phyloP scores from a whole-genome alignment of 371 early-diverging fungal genomes.

The Mortierella sp. region DNA sequence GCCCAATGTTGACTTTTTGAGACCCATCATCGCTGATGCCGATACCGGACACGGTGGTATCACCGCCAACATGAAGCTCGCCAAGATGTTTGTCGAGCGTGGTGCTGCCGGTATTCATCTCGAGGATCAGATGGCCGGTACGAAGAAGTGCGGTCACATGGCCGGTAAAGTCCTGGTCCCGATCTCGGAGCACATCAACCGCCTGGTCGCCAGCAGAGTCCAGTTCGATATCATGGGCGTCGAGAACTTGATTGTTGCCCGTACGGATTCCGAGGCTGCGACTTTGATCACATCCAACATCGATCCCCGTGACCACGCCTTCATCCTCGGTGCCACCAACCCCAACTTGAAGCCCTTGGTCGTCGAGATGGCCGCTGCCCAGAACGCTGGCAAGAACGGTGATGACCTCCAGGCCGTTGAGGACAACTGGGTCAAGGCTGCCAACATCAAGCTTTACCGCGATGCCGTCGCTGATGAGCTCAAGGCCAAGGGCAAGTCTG shows the following conservation, averaged over 20 bases:
- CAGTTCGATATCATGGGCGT: slow-evolving; percentile 99
- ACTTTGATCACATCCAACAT: slow-evolving; percentile 96
- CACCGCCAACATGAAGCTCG: slow-evolving; percentile 92
- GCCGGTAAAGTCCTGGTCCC: slow-evolving; percentile 99
- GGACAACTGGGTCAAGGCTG: slow-evolving; percentile 88
- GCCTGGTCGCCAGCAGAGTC: slow-evolving; percentile 94
- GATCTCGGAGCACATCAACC: slow-evolving; percentile 96
- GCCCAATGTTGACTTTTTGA: slow-evolving; percentile 89
- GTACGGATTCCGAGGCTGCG: slow-evolving; percentile 98
- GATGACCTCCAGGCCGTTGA: slow-evolving; percentile 87
- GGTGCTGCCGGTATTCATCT: slow-evolving; percentile 93
- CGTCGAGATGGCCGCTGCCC: slow-evolving; percentile 83
- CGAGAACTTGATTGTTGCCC: slow-evolving; percentile 93
- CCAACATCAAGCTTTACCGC: slow-evolving; percentile 86
- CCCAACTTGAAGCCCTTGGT: slow-evolving; percentile 78
- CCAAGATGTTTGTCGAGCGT: slow-evolving; percentile 95
- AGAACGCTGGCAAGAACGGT: slow-evolving; percentile 79
- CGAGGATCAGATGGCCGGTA: slow-evolving; percentile 96
- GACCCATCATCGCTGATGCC: slow-evolving; percentile 98
- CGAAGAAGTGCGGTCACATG: slow-evolving; percentile 99
- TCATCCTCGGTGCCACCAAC: slow-evolving; percentile 94
- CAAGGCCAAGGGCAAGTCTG: slow-evolving; percentile 60
- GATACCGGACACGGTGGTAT: slow-evolving; percentile 98
- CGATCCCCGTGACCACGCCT: slow-evolving; percentile 96
- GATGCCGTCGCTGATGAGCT: slow-evolving; percentile 88